Evolutionary conservation across 169 alveolate genomes (phyloP).

Genomic region (Plasmodium vinckei): DNA sequence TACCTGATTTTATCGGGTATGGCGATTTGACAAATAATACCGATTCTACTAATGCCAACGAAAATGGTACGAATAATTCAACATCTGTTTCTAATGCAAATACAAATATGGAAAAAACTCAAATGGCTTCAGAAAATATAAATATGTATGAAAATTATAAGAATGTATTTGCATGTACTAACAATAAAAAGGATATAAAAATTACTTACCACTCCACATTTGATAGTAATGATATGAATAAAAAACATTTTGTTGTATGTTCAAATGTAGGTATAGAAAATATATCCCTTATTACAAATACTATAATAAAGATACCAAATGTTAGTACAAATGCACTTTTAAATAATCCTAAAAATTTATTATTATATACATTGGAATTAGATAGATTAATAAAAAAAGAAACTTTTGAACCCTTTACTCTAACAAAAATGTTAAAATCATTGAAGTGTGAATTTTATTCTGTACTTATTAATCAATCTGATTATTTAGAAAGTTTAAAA

Average conservation of each 20-base stretch:
- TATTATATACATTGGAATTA: constrained; percentile 78
- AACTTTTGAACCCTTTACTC: constrained; percentile 79
- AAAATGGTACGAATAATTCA: constrained; percentile 37
- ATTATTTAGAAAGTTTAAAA: constrained; percentile 79
- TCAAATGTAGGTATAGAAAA: constrained; percentile 71
- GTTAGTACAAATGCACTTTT: constrained; percentile 56
- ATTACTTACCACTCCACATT: constrained; percentile 32
- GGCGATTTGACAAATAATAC: constrained; percentile 13
- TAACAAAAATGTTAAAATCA: constrained; percentile 82
- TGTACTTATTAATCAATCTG: constrained; percentile 82
- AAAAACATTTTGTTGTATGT: constrained; percentile 77
- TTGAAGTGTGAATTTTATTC: constrained; percentile 81
- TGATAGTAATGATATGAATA: constrained; percentile 30
- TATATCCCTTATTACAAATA: constrained; percentile 80
- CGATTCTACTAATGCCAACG: background rate
- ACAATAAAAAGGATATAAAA: constrained; percentile 18
- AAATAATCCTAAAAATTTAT: constrained; percentile 61
- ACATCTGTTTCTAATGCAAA: constrained; percentile 17
- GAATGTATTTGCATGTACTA: constrained; percentile 64
- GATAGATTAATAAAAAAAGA: constrained; percentile 77
- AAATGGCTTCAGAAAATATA: constrained; percentile 10
- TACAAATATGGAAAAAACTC: background rate
- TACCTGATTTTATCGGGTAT: constrained; percentile 60
- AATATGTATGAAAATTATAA: constrained; percentile 72
- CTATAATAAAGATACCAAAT: constrained; percentile 66